Evolutionary conservation across 768 basidiomycete genomes (phyloP).

Genomic region (Pleurotus citrinopileatus): DNA sequence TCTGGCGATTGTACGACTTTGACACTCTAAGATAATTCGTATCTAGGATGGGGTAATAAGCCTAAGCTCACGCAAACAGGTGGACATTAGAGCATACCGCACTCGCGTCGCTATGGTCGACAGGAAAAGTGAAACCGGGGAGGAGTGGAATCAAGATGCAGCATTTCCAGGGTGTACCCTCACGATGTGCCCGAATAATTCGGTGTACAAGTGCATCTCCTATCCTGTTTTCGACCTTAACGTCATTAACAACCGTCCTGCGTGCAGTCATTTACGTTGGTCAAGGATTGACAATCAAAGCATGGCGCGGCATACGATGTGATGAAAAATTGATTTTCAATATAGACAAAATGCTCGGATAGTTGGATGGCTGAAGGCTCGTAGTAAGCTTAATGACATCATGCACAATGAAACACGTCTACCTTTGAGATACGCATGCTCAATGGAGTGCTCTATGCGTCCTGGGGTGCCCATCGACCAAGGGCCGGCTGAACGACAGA

Average conservation of each 20-base stretch:
- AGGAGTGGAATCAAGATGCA: conserved; percentile 89
- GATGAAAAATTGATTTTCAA: conserved; percentile 94
- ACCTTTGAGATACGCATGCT: conserved; percentile 93
- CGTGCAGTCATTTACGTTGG: conserved; percentile 1
- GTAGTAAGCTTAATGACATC: background rate
- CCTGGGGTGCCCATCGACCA: conserved; percentile 95
- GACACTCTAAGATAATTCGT: conserved; percentile 93
- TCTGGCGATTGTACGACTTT: conserved; percentile 83
- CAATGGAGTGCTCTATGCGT: conserved; percentile 87
- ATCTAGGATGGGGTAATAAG: conserved; percentile 44
- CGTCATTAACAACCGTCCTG: conserved; percentile 82
- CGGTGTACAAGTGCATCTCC: conserved; percentile 92
- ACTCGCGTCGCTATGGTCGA: conserved; percentile 91
- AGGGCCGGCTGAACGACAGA: conserved; percentile 91
- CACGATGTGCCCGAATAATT: conserved; percentile 83
- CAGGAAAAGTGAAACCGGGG: conserved; percentile 90
- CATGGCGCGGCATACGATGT: conserved; percentile 61
- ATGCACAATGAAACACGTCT: conserved; percentile 12
- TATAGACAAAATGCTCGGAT: conserved; percentile 97
- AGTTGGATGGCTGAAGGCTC: conserved; percentile 70
- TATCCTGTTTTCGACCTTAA: conserved; percentile 88
- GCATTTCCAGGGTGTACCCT: conserved; percentile 84
- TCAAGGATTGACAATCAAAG: background rate
- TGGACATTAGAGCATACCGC: conserved; percentile 55
- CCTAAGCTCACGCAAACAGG: background rate